Evolutionary conservation across 257 asterid genomes (phyloP), one percentile per base, ranked within the genome.

Genomic region (Nyctanthes arbortristis): DNA sequence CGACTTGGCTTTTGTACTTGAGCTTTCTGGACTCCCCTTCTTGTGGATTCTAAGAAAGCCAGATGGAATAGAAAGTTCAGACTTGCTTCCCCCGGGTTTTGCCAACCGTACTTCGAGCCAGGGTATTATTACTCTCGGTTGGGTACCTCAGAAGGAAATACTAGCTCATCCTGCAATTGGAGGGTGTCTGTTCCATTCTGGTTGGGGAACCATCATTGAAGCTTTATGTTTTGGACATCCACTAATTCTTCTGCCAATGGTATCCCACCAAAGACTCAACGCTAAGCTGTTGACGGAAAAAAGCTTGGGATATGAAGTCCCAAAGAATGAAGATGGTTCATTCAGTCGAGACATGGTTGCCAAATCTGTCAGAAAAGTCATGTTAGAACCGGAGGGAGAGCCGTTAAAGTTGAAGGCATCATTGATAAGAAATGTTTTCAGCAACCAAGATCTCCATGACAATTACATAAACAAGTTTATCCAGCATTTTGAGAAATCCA

Each of bases 71-170:
- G 68, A 72, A 18, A 61, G 63, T 30, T 8, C 55, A 5, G 77
- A 70, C 35, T 22, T 78, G 31, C 55, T 81, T 60, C 87, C 85
- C 14, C 63, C 69, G 0, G 85, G 82, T 35, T 84, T 84, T 29
- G 39, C 39, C 5, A 9, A 36, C 7, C 73, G 85, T 3, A 75
- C 75, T 3, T 37, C 59, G 25, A 71, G 67, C 14, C 80, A 68
- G 49, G 89, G 89, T 2, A 32, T 68, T 0, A 78, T 79, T 24
- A 52, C 59, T 61, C 70, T 73, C 9, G 84, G 75, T 6, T 84
- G 90, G 90, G 82, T 67, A 4, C 84, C 85, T 0, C 89, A 84
- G 55, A 40, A 56, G 30, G 80, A 77, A 59, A 84, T 84, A n/a
- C 84, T 84, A 2, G 82, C 82, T 31, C 87, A 84, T 61, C 65